Conservation (phyloP, 208 protist genomes). For the Novymonas esmeraldas region DNA sequence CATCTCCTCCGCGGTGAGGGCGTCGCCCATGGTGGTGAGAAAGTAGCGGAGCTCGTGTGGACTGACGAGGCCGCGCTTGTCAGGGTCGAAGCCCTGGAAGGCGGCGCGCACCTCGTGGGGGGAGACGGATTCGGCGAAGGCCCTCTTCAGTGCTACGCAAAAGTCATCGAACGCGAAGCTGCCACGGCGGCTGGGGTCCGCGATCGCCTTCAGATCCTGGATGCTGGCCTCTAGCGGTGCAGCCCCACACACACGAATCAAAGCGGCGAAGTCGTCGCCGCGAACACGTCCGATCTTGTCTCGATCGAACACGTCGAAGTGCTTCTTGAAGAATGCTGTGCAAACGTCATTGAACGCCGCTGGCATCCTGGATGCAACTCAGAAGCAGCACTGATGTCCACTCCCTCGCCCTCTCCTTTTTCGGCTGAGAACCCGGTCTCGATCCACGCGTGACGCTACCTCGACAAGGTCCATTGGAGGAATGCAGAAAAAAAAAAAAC, state of each 20-base stretch:
- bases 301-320: conserved; percentile 78
- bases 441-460: too few species aligned
- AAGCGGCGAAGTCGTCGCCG: conserved; percentile 48
- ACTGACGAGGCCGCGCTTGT: conserved; percentile 91
- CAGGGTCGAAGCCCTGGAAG: conserved; percentile 94
- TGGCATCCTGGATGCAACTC: conserved; percentile 18
- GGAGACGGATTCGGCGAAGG: conserved; percentile 55
- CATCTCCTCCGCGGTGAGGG: conserved; percentile 90
- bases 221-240: conserved; percentile 68
- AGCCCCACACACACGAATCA: conserved; percentile 78
- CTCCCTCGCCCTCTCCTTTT: too few species aligned
- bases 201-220: conserved; percentile 50
- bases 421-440: too few species aligned
- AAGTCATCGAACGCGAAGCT: conserved; percentile 81
- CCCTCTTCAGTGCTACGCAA: conserved; percentile 66
- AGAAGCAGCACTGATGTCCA: neutral
- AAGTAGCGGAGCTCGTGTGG: conserved; percentile 94
- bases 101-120: conserved; percentile 88
- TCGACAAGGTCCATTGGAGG: too few species aligned
- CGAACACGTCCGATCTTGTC: conserved; percentile 81
- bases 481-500: too few species aligned
- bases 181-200: conserved; percentile 67
- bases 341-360: conserved; percentile 44
- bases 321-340: conserved; percentile 58
- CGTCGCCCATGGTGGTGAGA: conserved; percentile 94